phyloP scores from a whole-genome alignment of 352 stramenopile genomes.

The Phytopythium aichiense region DNA sequence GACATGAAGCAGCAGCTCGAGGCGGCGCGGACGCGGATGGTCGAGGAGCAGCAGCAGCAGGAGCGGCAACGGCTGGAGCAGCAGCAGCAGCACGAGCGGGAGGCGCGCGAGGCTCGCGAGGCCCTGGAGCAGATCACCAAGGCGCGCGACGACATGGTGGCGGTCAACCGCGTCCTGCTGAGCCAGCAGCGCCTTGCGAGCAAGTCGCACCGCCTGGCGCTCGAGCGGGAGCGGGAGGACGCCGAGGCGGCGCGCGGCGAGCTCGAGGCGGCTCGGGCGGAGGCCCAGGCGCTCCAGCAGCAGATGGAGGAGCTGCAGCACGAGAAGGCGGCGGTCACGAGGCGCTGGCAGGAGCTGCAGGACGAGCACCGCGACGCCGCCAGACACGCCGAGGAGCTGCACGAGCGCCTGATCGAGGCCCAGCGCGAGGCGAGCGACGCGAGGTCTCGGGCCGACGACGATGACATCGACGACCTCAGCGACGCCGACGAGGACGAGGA shows the following conservation, averaged over 20 bases:
- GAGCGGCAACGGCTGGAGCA: slow-evolving; percentile 13
- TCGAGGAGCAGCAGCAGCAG: slow-evolving; percentile 3
- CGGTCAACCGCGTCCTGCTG: slow-evolving; percentile 30
- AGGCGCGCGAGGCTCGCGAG: slow-evolving; percentile 14
- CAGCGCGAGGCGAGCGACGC: slow-evolving; percentile 11
- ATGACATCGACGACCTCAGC: background rate
- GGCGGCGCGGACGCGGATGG: slow-evolving; percentile 7
- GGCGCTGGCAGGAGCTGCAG: slow-evolving; percentile 44
- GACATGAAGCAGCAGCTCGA: slow-evolving; percentile 30
- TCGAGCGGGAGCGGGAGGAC: slow-evolving; percentile 9
- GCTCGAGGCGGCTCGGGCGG: slow-evolving; percentile 14
- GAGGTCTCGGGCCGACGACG: background rate
- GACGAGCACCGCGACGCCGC: slow-evolving; percentile 44
- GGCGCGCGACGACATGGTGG: slow-evolving; percentile 32
- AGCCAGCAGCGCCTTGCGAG: slow-evolving; percentile 18
- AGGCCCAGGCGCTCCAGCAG: slow-evolving; percentile 13
- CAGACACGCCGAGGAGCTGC: slow-evolving; percentile 51
- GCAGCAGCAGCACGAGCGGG: slow-evolving; percentile 13
- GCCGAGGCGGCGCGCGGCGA: slow-evolving; percentile 8
- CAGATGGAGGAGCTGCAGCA: slow-evolving; percentile 32
- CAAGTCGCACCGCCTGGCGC: slow-evolving; percentile 3
- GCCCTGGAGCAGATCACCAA: slow-evolving; percentile 19
- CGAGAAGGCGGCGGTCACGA: slow-evolving; percentile 32
- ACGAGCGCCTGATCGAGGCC: slow-evolving; percentile 37
- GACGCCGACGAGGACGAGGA: background rate